Base-by-base conservation (phyloP, 495 filamentous ascomycete genomes). In the Lasiosphaeris hirsuta region DNA sequence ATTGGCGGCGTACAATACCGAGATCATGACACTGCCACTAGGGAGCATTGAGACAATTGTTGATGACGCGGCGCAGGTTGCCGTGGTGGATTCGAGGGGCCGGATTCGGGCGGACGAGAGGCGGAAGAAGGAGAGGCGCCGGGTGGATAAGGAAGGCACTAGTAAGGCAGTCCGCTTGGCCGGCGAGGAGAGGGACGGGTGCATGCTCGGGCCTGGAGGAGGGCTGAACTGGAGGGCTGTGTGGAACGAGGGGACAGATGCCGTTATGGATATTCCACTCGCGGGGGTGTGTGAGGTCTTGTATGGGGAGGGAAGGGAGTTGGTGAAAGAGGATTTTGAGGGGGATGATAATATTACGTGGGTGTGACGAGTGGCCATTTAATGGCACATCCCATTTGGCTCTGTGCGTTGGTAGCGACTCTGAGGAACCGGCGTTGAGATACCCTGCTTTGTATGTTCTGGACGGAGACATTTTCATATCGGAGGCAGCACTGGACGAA, bases 261-360 rank as follows among this genome's bases (percentile, higher is more conserved):
- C 91, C 10, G 93, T 97, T 6, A 89, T 97, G 90, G 94, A 99
- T 80, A 84, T 99, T 15, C 94, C 94, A 7, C 80, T 97, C 41
- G 95, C 92, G 15, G 94, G 94, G 3, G 94, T 97, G n/a, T 97
- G 93, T 72, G 94, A 99, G 78, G 84, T 97, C 17, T 61, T 91
- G 47, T 91, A 91, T 68, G 88, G 85, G 0, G 77, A 78, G 51
- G 72, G 70, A 8, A 73, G 80, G 53, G 75, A 74, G n/a, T 40
- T 30, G 35, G 54, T 57, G 2, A 47, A 37, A 14, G 67, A 58
- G 38, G 62, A 52, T 17, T 60, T 62, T 9, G 63, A 53, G 42
- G 48, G 42, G 36, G 51, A 56, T 41, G 52, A n/a, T 10, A 38
- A 54, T 39, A 36, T 64, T 19, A 60, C 44, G 54, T 41, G 50